These are phyloP conservation scores for Pterocarpus macrocarpus DNA, from an alignment of 306 rosid species.

Conservation along the genomic window DNA sequence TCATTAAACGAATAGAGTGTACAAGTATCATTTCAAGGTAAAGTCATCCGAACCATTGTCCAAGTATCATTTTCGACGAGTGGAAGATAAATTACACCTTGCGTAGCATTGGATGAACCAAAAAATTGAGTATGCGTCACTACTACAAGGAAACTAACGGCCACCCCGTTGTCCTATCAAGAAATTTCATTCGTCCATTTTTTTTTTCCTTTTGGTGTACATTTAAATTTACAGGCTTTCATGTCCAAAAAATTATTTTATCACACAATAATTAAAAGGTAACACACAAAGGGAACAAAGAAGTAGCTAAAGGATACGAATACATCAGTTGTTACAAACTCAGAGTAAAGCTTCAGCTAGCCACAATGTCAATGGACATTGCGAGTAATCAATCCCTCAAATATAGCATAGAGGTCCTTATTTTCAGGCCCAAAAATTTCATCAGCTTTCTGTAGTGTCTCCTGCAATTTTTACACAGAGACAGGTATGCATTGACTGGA, in stretches of 20 bases:
- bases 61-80: background rate
- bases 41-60: background rate
- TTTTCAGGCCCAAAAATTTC: constrained; percentile 94
- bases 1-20: no score
- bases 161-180: constrained; percentile 13
- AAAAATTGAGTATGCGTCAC: background rate
- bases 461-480: constrained; percentile 60
- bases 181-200: constrained; percentile 32
- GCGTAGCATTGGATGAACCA: constrained; percentile 18
- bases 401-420: constrained; percentile 79
- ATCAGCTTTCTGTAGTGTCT: constrained; percentile 82
- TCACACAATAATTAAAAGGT: constrained; percentile 37
- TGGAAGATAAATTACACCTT: background rate
- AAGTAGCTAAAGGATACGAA: constrained; percentile 8
- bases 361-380: constrained; percentile 65
- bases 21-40: no score
- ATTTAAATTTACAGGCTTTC: constrained; percentile 41
- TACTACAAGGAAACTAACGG: constrained; percentile 28
- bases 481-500: constrained; percentile 7
- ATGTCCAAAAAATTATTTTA: constrained; percentile 52
- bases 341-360: constrained; percentile 7
- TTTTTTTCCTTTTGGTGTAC: no score
- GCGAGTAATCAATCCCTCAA: constrained; percentile 91
- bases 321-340: constrained; percentile 39
- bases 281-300: constrained; percentile 43